Percentiles rank a stretch among this genome's conserved stretches.
Conservation (phyloP, 2,329 filamentous ascomycete species). For the Fusarium mangiferae region DNA sequence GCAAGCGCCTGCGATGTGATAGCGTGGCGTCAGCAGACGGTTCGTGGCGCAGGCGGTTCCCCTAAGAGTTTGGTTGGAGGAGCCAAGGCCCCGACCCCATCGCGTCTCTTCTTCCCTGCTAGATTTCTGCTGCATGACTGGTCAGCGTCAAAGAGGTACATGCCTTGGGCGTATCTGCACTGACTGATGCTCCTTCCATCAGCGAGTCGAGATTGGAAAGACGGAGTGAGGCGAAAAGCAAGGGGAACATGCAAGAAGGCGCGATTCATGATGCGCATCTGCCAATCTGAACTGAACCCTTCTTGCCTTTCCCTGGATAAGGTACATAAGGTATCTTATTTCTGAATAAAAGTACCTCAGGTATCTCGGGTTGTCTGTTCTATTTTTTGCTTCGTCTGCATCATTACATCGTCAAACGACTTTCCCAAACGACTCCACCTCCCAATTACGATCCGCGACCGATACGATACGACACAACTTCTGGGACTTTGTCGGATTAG, state of each 20-base stretch:
- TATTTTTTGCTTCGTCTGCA: slow-evolving; percentile 17
- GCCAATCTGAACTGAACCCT: background rate
- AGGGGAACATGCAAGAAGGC: slow-evolving; percentile 4
- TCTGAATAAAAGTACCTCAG: background rate
- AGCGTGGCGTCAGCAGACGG: slow-evolving; percentile 29
- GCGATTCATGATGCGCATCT: slow-evolving; percentile 14
- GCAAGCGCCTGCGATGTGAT: slow-evolving; percentile 34
- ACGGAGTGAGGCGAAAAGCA: slow-evolving; percentile 23
- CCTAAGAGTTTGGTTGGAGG: slow-evolving; percentile 18
- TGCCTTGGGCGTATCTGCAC: slow-evolving; percentile 17
- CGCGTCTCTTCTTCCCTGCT: slow-evolving; percentile 16
- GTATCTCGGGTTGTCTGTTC: background rate
- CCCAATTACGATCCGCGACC: slow-evolving; percentile 38
- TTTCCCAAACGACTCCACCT: slow-evolving; percentile 26
- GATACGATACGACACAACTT: slow-evolving; percentile 39
- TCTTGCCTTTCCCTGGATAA: background rate
- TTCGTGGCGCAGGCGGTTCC: slow-evolving; percentile 32
- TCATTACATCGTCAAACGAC: slow-evolving; percentile 30
- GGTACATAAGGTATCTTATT: too few species aligned
- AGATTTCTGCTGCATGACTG: slow-evolving; percentile 6
- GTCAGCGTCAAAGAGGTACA: slow-evolving; percentile 13
- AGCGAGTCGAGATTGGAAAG: slow-evolving; percentile 18
- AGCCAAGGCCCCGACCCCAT: slow-evolving; percentile 13
- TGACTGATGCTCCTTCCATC: slow-evolving; percentile 15
- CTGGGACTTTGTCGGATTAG: slow-evolving; percentile 22